These are phyloP conservation scores for Lophiotrema nucula DNA, from an alignment of 495 filamentous ascomycete genomes.

Conservation along the genomic window DNA sequence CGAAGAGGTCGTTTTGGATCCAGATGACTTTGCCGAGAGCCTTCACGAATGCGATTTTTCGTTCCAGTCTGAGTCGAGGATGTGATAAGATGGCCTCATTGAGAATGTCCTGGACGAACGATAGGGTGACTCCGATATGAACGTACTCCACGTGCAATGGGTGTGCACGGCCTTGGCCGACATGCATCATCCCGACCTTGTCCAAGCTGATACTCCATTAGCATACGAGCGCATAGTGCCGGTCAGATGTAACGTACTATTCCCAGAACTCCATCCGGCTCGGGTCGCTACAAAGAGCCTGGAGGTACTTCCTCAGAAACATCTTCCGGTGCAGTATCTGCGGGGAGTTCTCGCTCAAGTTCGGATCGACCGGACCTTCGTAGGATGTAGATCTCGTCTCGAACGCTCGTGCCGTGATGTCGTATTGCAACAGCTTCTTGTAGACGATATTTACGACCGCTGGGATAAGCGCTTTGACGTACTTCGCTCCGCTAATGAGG, in stretches of 20 bases:
- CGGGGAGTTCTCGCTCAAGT: constrained; percentile 61
- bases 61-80: constrained; percentile 58
- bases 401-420: constrained; percentile 72
- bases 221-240: no score
- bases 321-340: constrained; percentile 74
- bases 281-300: constrained; percentile 61
- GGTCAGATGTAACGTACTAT: no score
- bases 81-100: constrained; percentile 71
- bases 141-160: constrained; percentile 74
- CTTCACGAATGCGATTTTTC: constrained; percentile 66
- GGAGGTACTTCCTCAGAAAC: constrained; percentile 65
- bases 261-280: constrained; percentile 73
- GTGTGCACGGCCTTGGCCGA: constrained; percentile 60
- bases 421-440: constrained; percentile 68
- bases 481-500: constrained; percentile 62
- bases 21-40: constrained; percentile 63
- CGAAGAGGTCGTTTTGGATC: constrained; percentile 80
- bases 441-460: constrained; percentile 75
- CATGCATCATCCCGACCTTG: constrained; percentile 78
- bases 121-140: constrained; percentile 66
- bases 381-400: constrained; percentile 63
- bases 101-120: constrained; percentile 71
- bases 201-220: no score
- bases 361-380: constrained; percentile 60
- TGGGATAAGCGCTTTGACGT: constrained; percentile 72